These are phyloP conservation scores for Neurospora terricola DNA, from an alignment of 495 filamentous ascomycete species.

Conservation along the genomic window DNA sequence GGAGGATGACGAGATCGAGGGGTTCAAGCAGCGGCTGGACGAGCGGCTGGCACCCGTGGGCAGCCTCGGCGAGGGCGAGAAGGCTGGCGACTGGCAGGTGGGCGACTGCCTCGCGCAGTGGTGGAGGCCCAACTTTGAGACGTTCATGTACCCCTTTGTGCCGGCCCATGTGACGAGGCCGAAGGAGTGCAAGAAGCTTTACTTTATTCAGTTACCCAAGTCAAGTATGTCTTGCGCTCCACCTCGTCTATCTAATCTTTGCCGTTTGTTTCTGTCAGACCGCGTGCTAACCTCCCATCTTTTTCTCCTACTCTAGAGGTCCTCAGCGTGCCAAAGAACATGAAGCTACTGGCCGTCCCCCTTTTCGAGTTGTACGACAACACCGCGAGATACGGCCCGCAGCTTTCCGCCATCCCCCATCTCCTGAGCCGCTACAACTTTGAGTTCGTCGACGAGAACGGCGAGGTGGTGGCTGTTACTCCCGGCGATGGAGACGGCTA, in stretches of 20 bases:
- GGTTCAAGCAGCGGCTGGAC: constrained; percentile 86
- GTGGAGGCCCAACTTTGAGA: constrained; percentile 99
- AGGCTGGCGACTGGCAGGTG: constrained; percentile 87
- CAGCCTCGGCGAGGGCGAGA: constrained; percentile 75
- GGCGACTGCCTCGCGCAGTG: constrained; percentile 92
- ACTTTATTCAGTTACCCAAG: constrained; percentile 86
- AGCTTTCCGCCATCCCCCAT: constrained; percentile 92
- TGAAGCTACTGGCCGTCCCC: constrained; percentile 95
- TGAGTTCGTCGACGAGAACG: constrained; percentile 94
- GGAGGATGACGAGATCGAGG: constrained; percentile 82
- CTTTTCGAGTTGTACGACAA: constrained; percentile 98
- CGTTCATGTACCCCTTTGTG: constrained; percentile 98
- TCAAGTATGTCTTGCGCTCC: constrained; percentile 56
- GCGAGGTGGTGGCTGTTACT: constrained; percentile 76
- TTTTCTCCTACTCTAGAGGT: constrained; percentile 51
- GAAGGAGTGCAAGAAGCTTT: constrained; percentile 99
- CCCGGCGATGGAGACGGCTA: constrained; percentile 54
- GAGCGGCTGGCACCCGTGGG: constrained; percentile 88
- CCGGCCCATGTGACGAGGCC: constrained; percentile 91
- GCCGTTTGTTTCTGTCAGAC: background rate
- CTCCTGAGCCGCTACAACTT: constrained; percentile 91
- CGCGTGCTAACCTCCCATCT: constrained; percentile 10
- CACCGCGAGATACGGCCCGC: constrained; percentile 85
- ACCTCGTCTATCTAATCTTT: background rate
- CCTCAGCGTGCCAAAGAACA: constrained; percentile 97